Percentiles rank a stretch among this genome's conserved stretches.
Evolutionary conservation across 768 basidiomycete genomes (phyloP).

Genomic region (Auricularia heimuer): DNA sequence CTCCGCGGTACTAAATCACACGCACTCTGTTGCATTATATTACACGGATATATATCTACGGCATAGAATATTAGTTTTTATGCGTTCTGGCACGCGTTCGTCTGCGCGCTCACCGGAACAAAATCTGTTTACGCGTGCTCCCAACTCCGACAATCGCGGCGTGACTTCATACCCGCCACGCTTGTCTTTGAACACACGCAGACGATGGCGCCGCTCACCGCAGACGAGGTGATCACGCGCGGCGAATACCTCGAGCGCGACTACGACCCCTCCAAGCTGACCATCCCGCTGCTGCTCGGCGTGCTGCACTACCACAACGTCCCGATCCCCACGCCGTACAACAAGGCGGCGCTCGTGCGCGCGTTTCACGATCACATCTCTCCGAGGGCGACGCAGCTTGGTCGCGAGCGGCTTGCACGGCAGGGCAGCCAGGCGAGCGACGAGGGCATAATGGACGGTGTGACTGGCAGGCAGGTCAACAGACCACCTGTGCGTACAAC

Average conservation of each 20-base stretch:
- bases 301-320: slow-evolving; percentile 70
- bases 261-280: slow-evolving; percentile 65
- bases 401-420: slow-evolving; percentile 52
- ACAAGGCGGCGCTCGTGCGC: slow-evolving; percentile 66
- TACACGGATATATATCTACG: neutral
- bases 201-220: slow-evolving; percentile 64
- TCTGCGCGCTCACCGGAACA: neutral
- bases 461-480: slow-evolving; percentile 63
- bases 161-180: neutral
- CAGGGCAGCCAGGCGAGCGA: slow-evolving; percentile 68
- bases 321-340: slow-evolving; percentile 62
- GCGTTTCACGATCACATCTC: slow-evolving; percentile 74
- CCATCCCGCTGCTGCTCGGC: slow-evolving; percentile 73
- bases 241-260: slow-evolving; percentile 75
- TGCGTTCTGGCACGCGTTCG: neutral
- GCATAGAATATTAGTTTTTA: neutral
- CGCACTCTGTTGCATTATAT: no score
- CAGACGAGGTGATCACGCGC: slow-evolving; percentile 59
- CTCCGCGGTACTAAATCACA: slow-evolving; percentile 26
- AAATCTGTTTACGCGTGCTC: neutral
- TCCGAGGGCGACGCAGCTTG: slow-evolving; percentile 43
- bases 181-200: neutral
- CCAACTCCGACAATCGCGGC: neutral
- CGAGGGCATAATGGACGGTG: slow-evolving; percentile 72
- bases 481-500: neutral